Evolutionary conservation across 495 filamentous ascomycete genomes (phyloP).

Genomic region (Talaromyces wortmannii): DNA sequence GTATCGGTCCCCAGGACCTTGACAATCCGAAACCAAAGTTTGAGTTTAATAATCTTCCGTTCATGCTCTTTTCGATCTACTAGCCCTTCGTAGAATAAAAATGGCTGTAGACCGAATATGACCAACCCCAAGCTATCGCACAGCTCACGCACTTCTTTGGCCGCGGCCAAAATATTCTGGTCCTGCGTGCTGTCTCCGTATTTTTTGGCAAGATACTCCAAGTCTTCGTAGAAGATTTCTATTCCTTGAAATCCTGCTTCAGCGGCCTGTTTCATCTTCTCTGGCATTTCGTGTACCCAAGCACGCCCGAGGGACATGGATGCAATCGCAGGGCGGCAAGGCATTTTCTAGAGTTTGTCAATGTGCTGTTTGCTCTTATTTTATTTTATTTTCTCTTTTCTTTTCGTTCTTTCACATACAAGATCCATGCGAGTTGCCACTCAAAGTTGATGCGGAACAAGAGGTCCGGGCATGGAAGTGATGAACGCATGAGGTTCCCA

Average conservation of each 20-base stretch:
- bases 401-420: too few species aligned
- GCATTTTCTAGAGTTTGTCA: not conserved
- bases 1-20: conserved; percentile 58
- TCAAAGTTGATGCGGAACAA: too few species aligned
- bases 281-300: conserved; percentile 52
- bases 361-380: not conserved
- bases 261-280: conserved; percentile 61
- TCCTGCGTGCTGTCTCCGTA: not conserved
- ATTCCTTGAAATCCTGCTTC: conserved; percentile 62
- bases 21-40: conserved; percentile 62
- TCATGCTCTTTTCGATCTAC: conserved; percentile 54
- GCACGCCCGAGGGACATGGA: conserved; percentile 71
- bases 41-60: conserved; percentile 51
- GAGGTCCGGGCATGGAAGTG: too few species aligned
- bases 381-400: too few species aligned
- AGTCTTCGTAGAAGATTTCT: conserved; percentile 78
- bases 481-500: too few species aligned
- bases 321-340: conserved; percentile 43
- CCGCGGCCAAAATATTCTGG: conserved; percentile 33
- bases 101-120: conserved; percentile 72
- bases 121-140: conserved; percentile 51
- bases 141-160: conserved; percentile 43
- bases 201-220: conserved; percentile 37
- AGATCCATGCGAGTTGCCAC: too few species aligned
- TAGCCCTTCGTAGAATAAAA: conserved; percentile 73